Base-by-base conservation (phyloP, 495 filamentous ascomycete species). In the Penicillium argentinense region DNA sequence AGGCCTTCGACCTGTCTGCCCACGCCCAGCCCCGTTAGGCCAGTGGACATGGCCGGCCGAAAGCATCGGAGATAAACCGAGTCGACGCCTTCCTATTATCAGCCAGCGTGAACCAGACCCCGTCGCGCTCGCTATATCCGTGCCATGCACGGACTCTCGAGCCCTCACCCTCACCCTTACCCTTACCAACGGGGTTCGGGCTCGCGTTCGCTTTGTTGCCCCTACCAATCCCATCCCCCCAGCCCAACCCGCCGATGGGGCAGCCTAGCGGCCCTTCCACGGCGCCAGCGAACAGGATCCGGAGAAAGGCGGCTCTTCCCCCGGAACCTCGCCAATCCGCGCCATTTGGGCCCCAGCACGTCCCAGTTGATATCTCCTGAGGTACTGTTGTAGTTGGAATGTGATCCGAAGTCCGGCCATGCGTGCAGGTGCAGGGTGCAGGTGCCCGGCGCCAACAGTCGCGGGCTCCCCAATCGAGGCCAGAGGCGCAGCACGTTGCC, bases 401-500 rank as follows among this genome's bases (percentile, higher is more conserved):
- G n/a, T n/a, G n/a, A n/a, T n/a, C n/a, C n/a, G n/a, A n/a, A n/a
- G n/a, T n/a, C n/a, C n/a, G n/a, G n/a, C n/a, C n/a, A n/a, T n/a
- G n/a, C n/a, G 25, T 24, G 37, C 14, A n/a, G 21, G 23, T 24
- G 37, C 19, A 39, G 23, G 5, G 22, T 39, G 37, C 21, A 39
- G 37, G 13, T 14, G 37, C 21, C 37, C 23, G 37, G 23, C 23
- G 21, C 11, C 37, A 39, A 24, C 37, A 17, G 14, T n/a, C 9
- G 14, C 11, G 37, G 25, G 37, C 25, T 26, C 25, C 33, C 33
- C 33, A 39, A 25, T 39, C 21, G 11, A 39, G 1, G 14, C 2
- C 22, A 21, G 37, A 17, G 37, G 37, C 37, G 37, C 37, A 39
- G 37, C 37, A 39, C 22, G 37, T 39, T 39, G 23, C 21, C 37